Evolutionary conservation across 495 filamentous ascomycete species (phyloP), one percentile per base, ranked within the genome.

Genomic region (Apodospora peruviana): DNA sequence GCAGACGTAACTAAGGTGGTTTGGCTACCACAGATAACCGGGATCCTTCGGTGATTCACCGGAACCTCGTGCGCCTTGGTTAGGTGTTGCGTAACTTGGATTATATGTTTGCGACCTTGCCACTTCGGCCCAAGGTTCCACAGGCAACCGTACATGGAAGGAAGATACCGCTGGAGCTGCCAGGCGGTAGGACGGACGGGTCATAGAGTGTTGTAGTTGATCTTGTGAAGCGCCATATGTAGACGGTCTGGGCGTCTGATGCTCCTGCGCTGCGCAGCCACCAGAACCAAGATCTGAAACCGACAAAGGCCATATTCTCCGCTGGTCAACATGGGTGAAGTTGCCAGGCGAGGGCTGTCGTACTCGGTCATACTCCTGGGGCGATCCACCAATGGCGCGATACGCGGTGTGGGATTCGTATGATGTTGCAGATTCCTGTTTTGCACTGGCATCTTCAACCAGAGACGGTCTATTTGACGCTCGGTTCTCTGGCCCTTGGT

Each of bases 401-500:
- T n/a, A n/a, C n/a, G n/a, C n/a, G n/a, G n/a, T n/a, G n/a, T n/a
- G n/a, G n/a, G n/a, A n/a, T n/a, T n/a, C n/a, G n/a, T n/a, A n/a
- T n/a, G n/a, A n/a, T n/a, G n/a, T n/a, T n/a, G 4, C 19, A 21
- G 32, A 10, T 22, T 21, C 19, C n/a, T n/a, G n/a, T n/a, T n/a
- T n/a, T n/a, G n/a, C n/a, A n/a, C n/a, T n/a, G n/a, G n/a, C n/a
- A n/a, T n/a, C n/a, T n/a, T n/a, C n/a, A n/a, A n/a, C n/a, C n/a
- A n/a, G n/a, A n/a, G n/a, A n/a, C n/a, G n/a, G n/a, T n/a, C n/a
- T n/a, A n/a, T n/a, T n/a, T n/a, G n/a, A n/a, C 2, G 47, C 38
- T 8, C 49, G 55, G 39, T 50, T 41, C 14, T 66, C 57, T 9
- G 56, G 42, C 4, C 51, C 51, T 24, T 25, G 40, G 29, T 62